phyloP scores from a whole-genome alignment of 805 yeast genomes.

The Ogataea pilisensis region DNA sequence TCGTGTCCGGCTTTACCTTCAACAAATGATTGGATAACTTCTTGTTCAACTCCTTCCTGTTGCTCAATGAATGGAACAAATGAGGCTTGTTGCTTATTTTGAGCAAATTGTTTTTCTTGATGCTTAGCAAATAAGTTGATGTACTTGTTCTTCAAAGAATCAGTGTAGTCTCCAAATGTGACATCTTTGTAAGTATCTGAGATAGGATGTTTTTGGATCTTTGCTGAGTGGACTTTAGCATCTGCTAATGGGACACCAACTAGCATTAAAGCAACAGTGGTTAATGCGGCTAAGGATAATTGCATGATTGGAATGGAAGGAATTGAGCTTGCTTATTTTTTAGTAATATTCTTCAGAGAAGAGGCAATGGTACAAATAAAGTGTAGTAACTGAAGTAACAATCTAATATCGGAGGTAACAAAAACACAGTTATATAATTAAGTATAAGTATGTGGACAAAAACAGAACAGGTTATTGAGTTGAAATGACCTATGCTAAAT shows the following conservation, averaged over 20 bases:
- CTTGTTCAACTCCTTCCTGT: conserved; percentile 5
- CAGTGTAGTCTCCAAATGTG: conserved; percentile 43
- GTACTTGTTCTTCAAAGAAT: conserved; percentile 47
- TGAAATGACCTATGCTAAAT: too few relatives aligned
- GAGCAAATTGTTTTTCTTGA: conserved; percentile 31
- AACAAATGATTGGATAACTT: neutral
- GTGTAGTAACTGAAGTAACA: too few relatives aligned
- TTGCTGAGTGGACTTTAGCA: conserved; percentile 45
- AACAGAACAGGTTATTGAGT: too few relatives aligned
- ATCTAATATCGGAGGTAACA: too few relatives aligned
- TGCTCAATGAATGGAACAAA: conserved; percentile 42
- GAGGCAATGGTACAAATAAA: too few relatives aligned
- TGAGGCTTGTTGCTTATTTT: conserved; percentile 17
- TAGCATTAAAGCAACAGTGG: conserved; percentile 40
- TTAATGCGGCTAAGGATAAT: conserved; percentile 34
- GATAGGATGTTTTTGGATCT: conserved; percentile 43
- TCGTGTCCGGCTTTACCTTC: conserved; percentile 47
- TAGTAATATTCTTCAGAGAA: too few relatives aligned
- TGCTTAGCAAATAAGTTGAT: conserved; percentile 34
- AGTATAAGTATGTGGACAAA: too few relatives aligned
- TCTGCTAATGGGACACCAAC: conserved; percentile 26
- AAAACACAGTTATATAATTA: too few relatives aligned
- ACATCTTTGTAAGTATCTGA: conserved; percentile 44
- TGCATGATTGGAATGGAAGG: conserved; percentile 17
- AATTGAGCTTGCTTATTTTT: neutral